These are phyloP conservation scores for Vinca minor DNA, from an alignment of 257 asterid genomes.

Conservation along the genomic window DNA sequence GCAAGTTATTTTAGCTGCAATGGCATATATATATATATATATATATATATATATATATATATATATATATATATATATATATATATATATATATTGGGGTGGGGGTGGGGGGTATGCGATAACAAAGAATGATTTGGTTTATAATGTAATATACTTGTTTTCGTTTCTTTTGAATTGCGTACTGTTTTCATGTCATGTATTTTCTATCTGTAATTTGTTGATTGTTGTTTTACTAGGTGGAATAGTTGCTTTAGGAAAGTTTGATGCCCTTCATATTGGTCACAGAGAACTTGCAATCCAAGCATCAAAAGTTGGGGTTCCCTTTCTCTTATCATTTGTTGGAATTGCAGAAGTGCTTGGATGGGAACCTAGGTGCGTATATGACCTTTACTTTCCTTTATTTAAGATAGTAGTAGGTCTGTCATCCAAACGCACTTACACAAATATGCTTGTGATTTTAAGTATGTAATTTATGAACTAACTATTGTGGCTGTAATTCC, in stretches of 20 bases:
- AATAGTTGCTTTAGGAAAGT: slow-evolving; percentile 89
- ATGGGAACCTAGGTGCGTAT: slow-evolving; percentile 83
- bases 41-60: no score
- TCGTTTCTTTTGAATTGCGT: not conserved
- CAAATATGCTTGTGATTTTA: not conserved
- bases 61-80: no score
- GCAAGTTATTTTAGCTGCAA: not conserved
- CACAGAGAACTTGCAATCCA: slow-evolving; percentile 97
- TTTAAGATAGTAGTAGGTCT: not conserved
- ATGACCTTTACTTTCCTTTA: slow-evolving; percentile 14
- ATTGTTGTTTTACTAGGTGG: slow-evolving; percentile 51
- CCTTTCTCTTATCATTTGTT: slow-evolving; percentile 69
- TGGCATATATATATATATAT: no score
- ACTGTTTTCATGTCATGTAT: not conserved
- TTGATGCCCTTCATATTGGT: slow-evolving; percentile 97
- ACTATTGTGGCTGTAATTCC: not conserved
- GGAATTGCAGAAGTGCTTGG: slow-evolving; percentile 97
- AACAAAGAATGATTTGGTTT: not conserved
- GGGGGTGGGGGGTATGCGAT: no score
- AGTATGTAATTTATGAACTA: not conserved
- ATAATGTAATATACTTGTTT: not conserved
- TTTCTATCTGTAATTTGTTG: not conserved
- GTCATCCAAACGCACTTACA: not conserved
- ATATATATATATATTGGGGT: no score
- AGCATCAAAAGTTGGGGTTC: slow-evolving; percentile 76